Base-by-base conservation (phyloP, 495 filamentous ascomycete species). In the Articulospora tetracladia region DNA sequence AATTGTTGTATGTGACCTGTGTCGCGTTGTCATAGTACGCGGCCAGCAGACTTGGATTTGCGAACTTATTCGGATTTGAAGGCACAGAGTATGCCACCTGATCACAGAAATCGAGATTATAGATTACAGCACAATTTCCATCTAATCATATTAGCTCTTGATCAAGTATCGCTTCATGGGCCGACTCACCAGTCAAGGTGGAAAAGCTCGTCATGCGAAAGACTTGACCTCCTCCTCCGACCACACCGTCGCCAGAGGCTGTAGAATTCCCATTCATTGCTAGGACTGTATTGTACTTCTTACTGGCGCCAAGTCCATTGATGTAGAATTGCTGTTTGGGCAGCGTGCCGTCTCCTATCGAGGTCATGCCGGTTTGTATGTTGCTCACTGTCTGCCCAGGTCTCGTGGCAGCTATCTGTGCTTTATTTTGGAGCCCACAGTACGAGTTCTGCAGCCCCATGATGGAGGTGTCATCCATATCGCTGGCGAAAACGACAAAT, bases 31-130 rank as follows among this genome's bases (percentile, higher is more conserved):
- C 90, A 73, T 96, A 96, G 65, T 86, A 84, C 0, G 74, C 66
- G 1, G 77, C 83, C 3, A 94, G 78, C 10, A 72, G 65, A 2
- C 74, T 71, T 52, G 73, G 72, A 55, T 77, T 76, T 10, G 66
- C 66, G 62, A 79, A 81, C 28, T 74, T 77, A n/a, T 67, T 73
- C 3, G 86, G 81, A 66, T 95, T 94, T 54, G 85, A 83, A 0
- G 94, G 94, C 0, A 97, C 94, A 22, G 95, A 88, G 71, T 97
- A 96, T 46, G 92, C 90, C 49, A 93, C 83, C 59, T 94, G 83
- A 54, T 82, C 79, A 76, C 94, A 99, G 71, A 97, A 93, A 2
- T 79, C 72, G 19, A 99, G 84, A 68, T 93, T 84, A 73, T 84
- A 89, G 34, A 99, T 78, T 13, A 99, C 77, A 34, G 86, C 86